A percentile compares a stretch with the other conserved stretches of the same genome.
These are phyloP conservation scores for Hapsidospora chrysogenum DNA, from an alignment of 495 filamentous ascomycete species.

Conservation along the genomic window DNA sequence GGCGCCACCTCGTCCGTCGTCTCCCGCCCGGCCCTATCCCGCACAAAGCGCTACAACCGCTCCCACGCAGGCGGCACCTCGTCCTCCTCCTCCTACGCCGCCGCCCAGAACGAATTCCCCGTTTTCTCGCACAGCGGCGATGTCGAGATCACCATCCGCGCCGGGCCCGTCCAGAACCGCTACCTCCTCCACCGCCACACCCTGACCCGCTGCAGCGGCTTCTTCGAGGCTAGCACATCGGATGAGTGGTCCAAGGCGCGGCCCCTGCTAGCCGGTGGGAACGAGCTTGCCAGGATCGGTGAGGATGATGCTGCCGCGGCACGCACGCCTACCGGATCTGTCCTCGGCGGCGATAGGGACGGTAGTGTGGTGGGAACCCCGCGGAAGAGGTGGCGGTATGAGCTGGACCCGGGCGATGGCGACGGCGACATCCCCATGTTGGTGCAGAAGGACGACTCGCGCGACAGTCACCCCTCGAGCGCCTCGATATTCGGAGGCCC, in stretches of 20 bases:
- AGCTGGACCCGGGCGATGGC: slow-evolving; percentile 59
- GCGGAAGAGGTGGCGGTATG: slow-evolving; percentile 66
- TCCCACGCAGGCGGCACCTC: slow-evolving; percentile 59
- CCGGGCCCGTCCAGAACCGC: slow-evolving; percentile 54
- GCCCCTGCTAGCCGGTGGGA: slow-evolving; percentile 9
- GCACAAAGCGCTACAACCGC: slow-evolving; percentile 54
- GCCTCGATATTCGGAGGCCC: slow-evolving; percentile 26
- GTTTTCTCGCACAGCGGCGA: slow-evolving; percentile 81
- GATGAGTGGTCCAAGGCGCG: slow-evolving; percentile 55
- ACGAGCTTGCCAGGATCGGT: slow-evolving; percentile 16
- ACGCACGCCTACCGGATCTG: slow-evolving; percentile 2
- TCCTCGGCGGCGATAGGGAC: not conserved
- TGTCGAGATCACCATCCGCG: slow-evolving; percentile 69
- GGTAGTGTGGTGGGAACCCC: slow-evolving; percentile 9
- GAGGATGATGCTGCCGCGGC: slow-evolving; percentile 3
- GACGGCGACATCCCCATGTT: slow-evolving; percentile 75
- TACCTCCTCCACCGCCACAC: slow-evolving; percentile 79
- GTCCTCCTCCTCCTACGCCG: slow-evolving; percentile 27
- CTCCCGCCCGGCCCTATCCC: slow-evolving; percentile 28
- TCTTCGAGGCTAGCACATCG: slow-evolving; percentile 80
- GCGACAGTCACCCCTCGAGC: slow-evolving; percentile 6
- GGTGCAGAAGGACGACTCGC: slow-evolving; percentile 53
- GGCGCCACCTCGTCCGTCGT: slow-evolving; percentile 41
- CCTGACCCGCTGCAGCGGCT: slow-evolving; percentile 73
- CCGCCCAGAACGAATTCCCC: slow-evolving; percentile 78